These are phyloP conservation scores for Populus hybrid DNA, from an alignment of 441 rosid species.

Conservation along the genomic window DNA sequence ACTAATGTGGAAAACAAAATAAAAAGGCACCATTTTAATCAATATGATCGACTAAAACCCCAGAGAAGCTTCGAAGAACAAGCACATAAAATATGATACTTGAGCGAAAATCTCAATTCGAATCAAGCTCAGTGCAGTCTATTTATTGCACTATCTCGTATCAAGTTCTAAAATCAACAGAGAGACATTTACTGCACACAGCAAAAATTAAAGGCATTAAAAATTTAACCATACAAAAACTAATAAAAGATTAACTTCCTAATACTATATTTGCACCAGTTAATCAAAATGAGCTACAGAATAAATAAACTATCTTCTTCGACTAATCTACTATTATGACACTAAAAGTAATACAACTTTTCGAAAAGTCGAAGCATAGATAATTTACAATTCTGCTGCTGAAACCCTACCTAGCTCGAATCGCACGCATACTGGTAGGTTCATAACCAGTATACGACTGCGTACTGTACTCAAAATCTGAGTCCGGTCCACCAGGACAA, in stretches of 20 bases:
- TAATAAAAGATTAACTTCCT: neutral
- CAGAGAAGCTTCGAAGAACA: neutral
- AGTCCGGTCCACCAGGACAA: conserved; percentile 98
- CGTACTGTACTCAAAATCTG: conserved; percentile 98
- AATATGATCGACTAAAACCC: neutral
- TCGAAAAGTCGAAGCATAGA: neutral
- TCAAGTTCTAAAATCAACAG: neutral
- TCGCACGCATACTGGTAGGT: conserved; percentile 99
- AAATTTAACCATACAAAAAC: neutral
- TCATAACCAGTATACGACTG: conserved; percentile 99
- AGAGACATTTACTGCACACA: neutral
- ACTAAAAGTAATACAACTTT: neutral
- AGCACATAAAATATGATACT: neutral
- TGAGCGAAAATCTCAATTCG: neutral
- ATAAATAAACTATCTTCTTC: neutral
- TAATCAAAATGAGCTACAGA: neutral
- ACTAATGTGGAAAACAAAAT: neutral
- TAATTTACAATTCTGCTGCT: neutral
- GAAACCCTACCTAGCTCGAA: conserved; percentile 81
- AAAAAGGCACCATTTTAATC: neutral
- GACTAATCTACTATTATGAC: neutral
- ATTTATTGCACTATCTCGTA: neutral
- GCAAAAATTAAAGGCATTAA: neutral
- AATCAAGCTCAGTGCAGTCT: neutral
- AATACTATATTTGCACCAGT: neutral